A percentile compares a stretch with the other conserved stretches of the same genome.
Conservation (phyloP, 495 filamentous ascomycete species). For the Trichodelitschia bisporula region DNA sequence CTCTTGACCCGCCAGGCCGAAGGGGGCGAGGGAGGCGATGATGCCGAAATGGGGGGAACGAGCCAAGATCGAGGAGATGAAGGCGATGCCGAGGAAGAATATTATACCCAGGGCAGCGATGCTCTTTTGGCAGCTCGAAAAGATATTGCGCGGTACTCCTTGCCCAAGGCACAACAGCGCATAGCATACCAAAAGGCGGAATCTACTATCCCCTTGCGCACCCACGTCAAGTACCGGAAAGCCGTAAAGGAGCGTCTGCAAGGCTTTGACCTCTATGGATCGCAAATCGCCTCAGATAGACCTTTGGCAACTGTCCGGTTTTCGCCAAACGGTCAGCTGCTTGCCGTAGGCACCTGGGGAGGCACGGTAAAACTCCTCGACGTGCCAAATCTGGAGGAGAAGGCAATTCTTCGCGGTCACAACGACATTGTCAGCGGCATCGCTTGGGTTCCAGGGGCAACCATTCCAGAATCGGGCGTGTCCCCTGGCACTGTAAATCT, state of each 20-base stretch:
- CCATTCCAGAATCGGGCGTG: constrained; percentile 37
- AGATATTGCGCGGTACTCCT: constrained; percentile 61
- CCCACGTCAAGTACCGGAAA: constrained; percentile 76
- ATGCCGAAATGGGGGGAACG: constrained; percentile 9
- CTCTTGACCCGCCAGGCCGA: constrained; percentile 55
- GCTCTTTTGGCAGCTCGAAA: constrained; percentile 55
- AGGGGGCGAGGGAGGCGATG: constrained; percentile 21
- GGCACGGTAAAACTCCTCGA: constrained; percentile 68
- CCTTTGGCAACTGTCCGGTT: constrained; percentile 79
- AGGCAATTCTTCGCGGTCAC: constrained; percentile 51
- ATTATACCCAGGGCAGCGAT: constrained; percentile 63
- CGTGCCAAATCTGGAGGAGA: constrained; percentile 60
- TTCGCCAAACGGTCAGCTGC: constrained; percentile 56
- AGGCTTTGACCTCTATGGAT: constrained; percentile 71
- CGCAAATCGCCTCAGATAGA: constrained; percentile 74
- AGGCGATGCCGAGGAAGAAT: constrained; percentile 57
- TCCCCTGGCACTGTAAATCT: constrained; percentile 58
- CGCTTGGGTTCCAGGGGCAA: constrained; percentile 73
- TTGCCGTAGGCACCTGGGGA: constrained; percentile 80
- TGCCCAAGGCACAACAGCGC: constrained; percentile 57
- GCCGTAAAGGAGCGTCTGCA: constrained; percentile 62
- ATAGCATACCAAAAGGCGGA: constrained; percentile 56
- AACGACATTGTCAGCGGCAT: constrained; percentile 72
- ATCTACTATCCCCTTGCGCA: constrained; percentile 56
- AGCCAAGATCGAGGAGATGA: constrained; percentile 20